A percentile compares a stretch with the other conserved stretches of the same genome.
These are phyloP conservation scores for Pestalotiopsis sp. DNA, from an alignment of 2,329 filamentous ascomycete species.

Conservation along the genomic window DNA sequence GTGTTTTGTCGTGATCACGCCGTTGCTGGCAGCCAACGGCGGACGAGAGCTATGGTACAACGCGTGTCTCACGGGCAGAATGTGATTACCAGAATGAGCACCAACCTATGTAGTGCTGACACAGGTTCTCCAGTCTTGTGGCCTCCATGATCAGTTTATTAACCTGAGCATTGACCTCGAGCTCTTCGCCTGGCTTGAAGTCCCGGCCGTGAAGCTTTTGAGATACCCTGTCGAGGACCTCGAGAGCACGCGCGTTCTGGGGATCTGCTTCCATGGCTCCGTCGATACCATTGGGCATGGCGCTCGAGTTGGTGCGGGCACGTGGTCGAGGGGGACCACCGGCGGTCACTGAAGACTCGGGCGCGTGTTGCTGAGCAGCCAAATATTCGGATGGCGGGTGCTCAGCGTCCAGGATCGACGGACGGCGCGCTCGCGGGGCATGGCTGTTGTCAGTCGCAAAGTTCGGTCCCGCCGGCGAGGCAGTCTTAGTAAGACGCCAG, in stretches of 20 bases:
- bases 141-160: slow-evolving; percentile 94
- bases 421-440: slow-evolving; percentile 59
- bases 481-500: slow-evolving; percentile 78
- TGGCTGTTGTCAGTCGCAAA: slow-evolving; percentile 58
- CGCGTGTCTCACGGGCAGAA: background rate
- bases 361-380: slow-evolving; percentile 38
- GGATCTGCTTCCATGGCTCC: slow-evolving; percentile 62
- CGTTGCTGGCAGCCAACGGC: background rate
- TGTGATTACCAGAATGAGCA: slow-evolving; percentile 87
- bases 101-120: slow-evolving; percentile 99
- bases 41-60: background rate
- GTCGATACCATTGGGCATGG: slow-evolving; percentile 35
- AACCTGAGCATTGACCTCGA: slow-evolving; percentile 85
- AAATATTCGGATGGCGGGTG: slow-evolving; percentile 62
- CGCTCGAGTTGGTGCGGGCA: slow-evolving; percentile 61
- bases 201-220: slow-evolving; percentile 95
- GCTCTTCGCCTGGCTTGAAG: slow-evolving; percentile 83
- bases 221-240: slow-evolving; percentile 88
- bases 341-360: slow-evolving; percentile 34
- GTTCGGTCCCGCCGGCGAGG: slow-evolving; percentile 67
- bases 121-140: slow-evolving; percentile 95
- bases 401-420: slow-evolving; percentile 70
- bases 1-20: background rate
- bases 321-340: slow-evolving; percentile 55
- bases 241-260: slow-evolving; percentile 89